Conservation (phyloP, 768 basidiomycete genomes). For the Lanmaoa pseudosensibilis region DNA sequence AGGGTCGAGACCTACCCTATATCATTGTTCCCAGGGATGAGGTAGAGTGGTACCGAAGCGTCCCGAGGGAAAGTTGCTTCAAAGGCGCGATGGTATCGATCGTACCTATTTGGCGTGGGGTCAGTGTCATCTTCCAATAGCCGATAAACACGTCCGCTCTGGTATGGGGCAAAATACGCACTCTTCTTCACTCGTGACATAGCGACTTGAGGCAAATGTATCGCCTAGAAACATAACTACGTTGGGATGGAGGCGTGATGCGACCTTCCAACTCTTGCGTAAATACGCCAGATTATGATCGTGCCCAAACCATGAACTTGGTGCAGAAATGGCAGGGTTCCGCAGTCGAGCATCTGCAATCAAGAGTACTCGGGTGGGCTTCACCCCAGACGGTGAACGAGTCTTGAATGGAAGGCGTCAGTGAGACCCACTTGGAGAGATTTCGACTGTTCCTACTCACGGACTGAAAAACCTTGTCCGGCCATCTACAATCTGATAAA, state of each 20-base stretch:
- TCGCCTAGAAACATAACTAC: conserved; percentile 77
- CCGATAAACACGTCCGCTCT: neutral
- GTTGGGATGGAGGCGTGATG: conserved; percentile 55
- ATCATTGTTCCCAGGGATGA: conserved; percentile 82
- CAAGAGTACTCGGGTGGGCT: conserved; percentile 59
- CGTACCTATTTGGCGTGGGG: conserved; percentile 48
- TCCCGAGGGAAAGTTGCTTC: conserved; percentile 55
- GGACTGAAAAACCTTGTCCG: conserved; percentile 35
- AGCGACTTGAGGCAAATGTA: conserved; percentile 66
- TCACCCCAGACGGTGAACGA: conserved; percentile 9
- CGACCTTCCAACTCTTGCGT: conserved; percentile 69
- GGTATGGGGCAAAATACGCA: conserved; percentile 45
- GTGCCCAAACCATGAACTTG: conserved; percentile 43
- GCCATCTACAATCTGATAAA: conserved; percentile 62
- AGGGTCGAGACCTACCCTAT: conserved; percentile 49
- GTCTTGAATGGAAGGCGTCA: conserved; percentile 13
- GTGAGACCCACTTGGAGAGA: neutral
- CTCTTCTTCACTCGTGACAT: conserved; percentile 49
- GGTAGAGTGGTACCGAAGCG: conserved; percentile 45
- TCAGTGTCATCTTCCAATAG: neutral
- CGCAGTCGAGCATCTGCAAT: conserved; percentile 69
- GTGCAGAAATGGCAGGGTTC: conserved; percentile 32
- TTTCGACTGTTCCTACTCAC: conserved; percentile 21
- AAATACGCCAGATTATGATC: conserved; percentile 56
- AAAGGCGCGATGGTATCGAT: conserved; percentile 58